These are phyloP conservation scores for Micractinium sp. DNA, from an alignment of 139 green algal genomes.

Conservation along the genomic window DNA sequence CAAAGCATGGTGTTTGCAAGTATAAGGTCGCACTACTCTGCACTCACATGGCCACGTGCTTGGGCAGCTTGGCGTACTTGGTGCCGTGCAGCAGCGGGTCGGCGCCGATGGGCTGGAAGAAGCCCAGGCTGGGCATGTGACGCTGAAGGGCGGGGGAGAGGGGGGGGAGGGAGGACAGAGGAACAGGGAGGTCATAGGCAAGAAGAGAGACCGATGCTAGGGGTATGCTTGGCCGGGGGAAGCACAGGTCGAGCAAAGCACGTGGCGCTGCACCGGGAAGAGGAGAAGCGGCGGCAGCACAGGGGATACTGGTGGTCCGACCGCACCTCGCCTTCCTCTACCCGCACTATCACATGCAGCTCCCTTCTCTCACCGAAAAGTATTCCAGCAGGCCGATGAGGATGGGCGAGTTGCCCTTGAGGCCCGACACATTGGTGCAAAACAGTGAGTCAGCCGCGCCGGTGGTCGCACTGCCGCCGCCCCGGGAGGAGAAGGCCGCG, in stretches of 20 bases:
- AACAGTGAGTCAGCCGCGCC: conserved; percentile 44
- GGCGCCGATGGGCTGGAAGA: conserved; percentile 63
- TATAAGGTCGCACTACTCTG: not conserved
- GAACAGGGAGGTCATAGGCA: not conserved
- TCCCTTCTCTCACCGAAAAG: conserved; percentile 33
- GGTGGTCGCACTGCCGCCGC: not conserved
- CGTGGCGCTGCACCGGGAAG: conserved; percentile 29
- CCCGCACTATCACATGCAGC: not conserved
- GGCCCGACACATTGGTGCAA: conserved; percentile 59
- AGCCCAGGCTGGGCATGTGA: conserved; percentile 55
- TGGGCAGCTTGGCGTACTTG: conserved; percentile 21
- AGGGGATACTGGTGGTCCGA: not conserved
- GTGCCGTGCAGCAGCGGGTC: conserved; percentile 22
- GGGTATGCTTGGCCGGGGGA: not conserved
- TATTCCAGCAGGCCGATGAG: conserved; percentile 73
- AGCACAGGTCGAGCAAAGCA: not conserved
- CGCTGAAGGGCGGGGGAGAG: conserved; percentile 14
- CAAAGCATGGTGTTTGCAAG: no score
- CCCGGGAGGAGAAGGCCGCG: not conserved
- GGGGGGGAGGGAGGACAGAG: not conserved
- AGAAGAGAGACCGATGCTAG: not conserved
- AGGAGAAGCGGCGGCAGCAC: not conserved
- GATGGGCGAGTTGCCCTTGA: conserved; percentile 58
- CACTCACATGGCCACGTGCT: conserved; percentile 55
- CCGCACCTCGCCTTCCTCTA: not conserved